phyloP scores from a whole-genome alignment of 2,329 filamentous ascomycete species.

The Calonectria hawksworthii region DNA sequence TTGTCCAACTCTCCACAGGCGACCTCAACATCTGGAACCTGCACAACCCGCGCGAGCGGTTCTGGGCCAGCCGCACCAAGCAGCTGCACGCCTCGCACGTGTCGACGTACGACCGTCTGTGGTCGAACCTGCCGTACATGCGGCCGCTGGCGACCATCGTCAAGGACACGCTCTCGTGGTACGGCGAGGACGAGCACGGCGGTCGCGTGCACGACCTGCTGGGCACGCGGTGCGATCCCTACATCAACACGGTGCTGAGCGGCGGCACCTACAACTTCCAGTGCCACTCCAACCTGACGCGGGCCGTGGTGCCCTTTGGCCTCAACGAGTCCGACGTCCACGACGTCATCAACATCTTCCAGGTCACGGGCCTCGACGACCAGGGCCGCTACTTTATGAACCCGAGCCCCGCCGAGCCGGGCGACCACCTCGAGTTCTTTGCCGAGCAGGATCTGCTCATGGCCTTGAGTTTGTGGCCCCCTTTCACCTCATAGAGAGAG shows the following conservation, averaged over 20 bases:
- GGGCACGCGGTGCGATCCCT: slow-evolving; percentile 87
- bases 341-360: slow-evolving; percentile 89
- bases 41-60: slow-evolving; percentile 81
- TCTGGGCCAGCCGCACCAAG: slow-evolving; percentile 85
- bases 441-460: slow-evolving; percentile 82
- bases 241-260: slow-evolving; percentile 81
- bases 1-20: slow-evolving; percentile 55
- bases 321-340: slow-evolving; percentile 82
- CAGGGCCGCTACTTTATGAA: slow-evolving; percentile 84
- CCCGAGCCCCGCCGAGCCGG: slow-evolving; percentile 67
- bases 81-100: slow-evolving; percentile 86
- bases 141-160: slow-evolving; percentile 80
- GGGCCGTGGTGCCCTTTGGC: slow-evolving; percentile 78
- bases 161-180: slow-evolving; percentile 74
- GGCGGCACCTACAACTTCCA: slow-evolving; percentile 83
- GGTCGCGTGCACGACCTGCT: slow-evolving; percentile 82
- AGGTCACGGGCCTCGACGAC: slow-evolving; percentile 83
- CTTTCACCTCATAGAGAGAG: rapidly evolving
- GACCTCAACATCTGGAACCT: slow-evolving; percentile 88
- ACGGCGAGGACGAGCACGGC: slow-evolving; percentile 73
- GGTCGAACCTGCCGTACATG: slow-evolving; percentile 84
- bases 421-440: slow-evolving; percentile 81
- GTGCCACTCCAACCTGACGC: slow-evolving; percentile 85
- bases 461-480: slow-evolving; percentile 61
- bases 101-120: slow-evolving; percentile 78